These are phyloP conservation scores for Dactylellina cionopaga DNA, from an alignment of 2,329 filamentous ascomycete species.

Conservation along the genomic window DNA sequence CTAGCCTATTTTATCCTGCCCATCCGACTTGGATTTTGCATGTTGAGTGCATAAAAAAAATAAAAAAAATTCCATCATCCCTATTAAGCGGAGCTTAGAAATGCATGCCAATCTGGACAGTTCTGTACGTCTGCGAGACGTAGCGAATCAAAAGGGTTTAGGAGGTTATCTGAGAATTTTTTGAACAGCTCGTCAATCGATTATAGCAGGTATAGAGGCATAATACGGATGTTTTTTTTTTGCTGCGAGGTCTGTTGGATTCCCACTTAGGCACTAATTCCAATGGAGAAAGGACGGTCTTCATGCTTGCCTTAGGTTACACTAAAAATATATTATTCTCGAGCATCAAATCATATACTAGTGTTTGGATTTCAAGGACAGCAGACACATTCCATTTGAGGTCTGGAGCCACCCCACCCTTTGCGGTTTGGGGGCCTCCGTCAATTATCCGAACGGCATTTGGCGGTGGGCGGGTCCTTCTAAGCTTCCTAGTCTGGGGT, in stretches of 20 bases:
- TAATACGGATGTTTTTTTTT: slow-evolving; percentile 22
- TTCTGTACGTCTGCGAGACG: no score
- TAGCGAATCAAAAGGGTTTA: slow-evolving; percentile 20
- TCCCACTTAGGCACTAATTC: slow-evolving; percentile 11
- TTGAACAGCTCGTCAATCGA: slow-evolving; percentile 32
- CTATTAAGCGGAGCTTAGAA: slow-evolving; percentile 26
- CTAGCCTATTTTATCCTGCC: slow-evolving; percentile 30
- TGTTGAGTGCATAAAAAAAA: slow-evolving; percentile 52
- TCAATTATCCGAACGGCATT: slow-evolving; percentile 20
- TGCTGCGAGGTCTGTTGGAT: slow-evolving; percentile 12
- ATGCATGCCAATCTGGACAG: slow-evolving; percentile 50
- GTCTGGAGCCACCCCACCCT: slow-evolving; percentile 36
- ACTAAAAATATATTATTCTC: slow-evolving; percentile 21
- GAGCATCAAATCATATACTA: slow-evolving; percentile 19
- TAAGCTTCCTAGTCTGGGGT: slow-evolving; percentile 50
- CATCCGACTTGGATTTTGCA: slow-evolving; percentile 42
- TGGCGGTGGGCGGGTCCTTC: slow-evolving; percentile 31
- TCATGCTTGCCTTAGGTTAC: slow-evolving; percentile 24
- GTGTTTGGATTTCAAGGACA: no score
- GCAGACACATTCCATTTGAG: slow-evolving; percentile 26
- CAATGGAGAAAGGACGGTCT: slow-evolving; percentile 45
- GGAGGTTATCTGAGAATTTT: slow-evolving; percentile 22
- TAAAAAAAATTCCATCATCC: slow-evolving; percentile 38
- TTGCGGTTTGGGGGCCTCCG: slow-evolving; percentile 13
- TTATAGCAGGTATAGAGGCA: background rate